These are phyloP conservation scores for Carpinus fangiana DNA, from an alignment of 306 rosid species.

Conservation along the genomic window DNA sequence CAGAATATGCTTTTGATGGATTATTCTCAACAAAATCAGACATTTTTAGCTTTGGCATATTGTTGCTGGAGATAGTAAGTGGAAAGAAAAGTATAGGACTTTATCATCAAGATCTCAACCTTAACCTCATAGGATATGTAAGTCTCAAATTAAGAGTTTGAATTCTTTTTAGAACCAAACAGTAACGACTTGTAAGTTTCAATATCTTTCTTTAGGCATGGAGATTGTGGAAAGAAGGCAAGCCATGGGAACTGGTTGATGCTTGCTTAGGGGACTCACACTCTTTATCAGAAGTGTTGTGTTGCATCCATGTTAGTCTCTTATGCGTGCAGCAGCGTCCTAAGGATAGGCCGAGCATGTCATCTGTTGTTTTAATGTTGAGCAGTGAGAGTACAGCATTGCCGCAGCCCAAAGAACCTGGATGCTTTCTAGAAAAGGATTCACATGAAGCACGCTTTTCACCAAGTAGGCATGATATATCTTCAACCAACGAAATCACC, in stretches of 20 bases:
- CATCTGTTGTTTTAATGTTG: conserved; percentile 43
- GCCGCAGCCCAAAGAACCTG: conserved; percentile 51
- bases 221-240: conserved; percentile 48
- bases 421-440: conserved; percentile 33
- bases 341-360: conserved; percentile 40
- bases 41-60: too few species aligned
- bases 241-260: conserved; percentile 44
- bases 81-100: too few species aligned
- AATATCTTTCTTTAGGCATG: conserved; percentile 46
- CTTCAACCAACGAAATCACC: conserved; percentile 25
- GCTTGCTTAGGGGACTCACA: conserved; percentile 22
- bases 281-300: conserved; percentile 28
- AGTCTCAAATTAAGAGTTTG: background rate
- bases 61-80: too few species aligned
- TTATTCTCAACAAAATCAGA: too few species aligned
- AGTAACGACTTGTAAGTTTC: background rate
- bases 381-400: conserved; percentile 28
- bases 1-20: too few species aligned
- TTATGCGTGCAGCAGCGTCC: conserved; percentile 26
- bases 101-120: too few species aligned
- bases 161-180: background rate
- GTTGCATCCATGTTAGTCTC: conserved; percentile 41
- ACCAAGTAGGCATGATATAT: conserved; percentile 7
- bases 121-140: too few species aligned
- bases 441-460: background rate